A percentile compares a stretch with the other conserved stretches of the same genome.
phyloP scores from a whole-genome alignment of 2,329 filamentous ascomycete species.

The Beauveria sp. region DNA sequence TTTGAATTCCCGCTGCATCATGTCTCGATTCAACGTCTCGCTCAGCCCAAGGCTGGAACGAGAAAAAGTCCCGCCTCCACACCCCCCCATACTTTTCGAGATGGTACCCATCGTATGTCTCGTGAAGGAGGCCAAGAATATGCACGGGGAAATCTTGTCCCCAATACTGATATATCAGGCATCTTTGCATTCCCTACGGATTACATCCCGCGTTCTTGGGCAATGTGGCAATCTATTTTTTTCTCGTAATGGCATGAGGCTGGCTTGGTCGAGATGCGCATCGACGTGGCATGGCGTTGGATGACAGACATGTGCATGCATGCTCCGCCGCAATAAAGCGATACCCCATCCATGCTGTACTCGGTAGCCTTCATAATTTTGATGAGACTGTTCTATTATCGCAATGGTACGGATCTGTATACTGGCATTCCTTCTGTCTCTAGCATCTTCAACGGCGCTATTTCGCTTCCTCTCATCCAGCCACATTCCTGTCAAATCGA shows the following conservation, averaged over 20 bases:
- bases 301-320: no score
- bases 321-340: no score
- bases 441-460: neutral
- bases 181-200: no score
- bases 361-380: neutral
- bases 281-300: neutral
- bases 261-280: neutral
- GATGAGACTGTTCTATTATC: neutral
- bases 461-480: neutral
- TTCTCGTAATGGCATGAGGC: neutral
- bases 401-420: neutral
- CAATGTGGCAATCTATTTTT: neutral
- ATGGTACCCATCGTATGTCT: neutral
- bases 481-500: slow-evolving; percentile 1
- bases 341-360: neutral
- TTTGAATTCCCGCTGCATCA: neutral
- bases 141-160: neutral
- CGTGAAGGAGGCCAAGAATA: neutral
- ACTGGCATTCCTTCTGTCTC: neutral
- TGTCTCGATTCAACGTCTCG: neutral
- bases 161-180: no score
- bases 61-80: neutral
- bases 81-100: neutral
- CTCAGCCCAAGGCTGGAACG: slow-evolving; percentile 3
- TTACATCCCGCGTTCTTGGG: no score